Base-by-base conservation (phyloP, 148 eudicot species). In the Fallopia convolvulus region DNA sequence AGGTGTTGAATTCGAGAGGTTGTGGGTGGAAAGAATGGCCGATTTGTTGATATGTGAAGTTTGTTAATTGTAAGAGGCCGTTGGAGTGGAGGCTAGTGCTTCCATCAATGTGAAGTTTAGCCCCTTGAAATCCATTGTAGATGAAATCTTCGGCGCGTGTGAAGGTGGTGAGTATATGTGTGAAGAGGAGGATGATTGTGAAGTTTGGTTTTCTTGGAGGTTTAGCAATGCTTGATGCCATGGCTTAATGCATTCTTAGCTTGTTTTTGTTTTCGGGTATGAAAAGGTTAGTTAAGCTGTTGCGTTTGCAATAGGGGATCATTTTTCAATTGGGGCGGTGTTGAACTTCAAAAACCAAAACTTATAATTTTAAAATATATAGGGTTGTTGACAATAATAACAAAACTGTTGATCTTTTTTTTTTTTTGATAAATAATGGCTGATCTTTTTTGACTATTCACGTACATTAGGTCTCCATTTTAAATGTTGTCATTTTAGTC, bases 1-100 rank as follows among this genome's bases (percentile, higher is more conserved):
- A 74, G 5, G 30, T 32, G 14, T 75, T 32, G 48, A 75, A 41
- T 20, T 80, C 82, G 49, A 86, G 77, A 17, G 44, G 73, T n/a
- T 82, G 15, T 8, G 79, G 8, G 72, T 77, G 80, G 14, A 86
- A 86, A 53, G 83, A 87, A 65, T 88, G 91, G 13, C 91, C 91
- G 33, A 70, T 78, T 18, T 66, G 7, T 48, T 75, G 68, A 8
- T 0, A 18, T 15, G 77, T 75, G 0, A 76, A 72, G 78, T 88
- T 84, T 63, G 90, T 85, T 30, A 88, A 56, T n/a, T 71, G 68
- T 2, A 88, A 79, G 32, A 85, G 42, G 26, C 81, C 87, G 40
- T 56, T 56, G 46, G 74, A 78, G 8, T 36, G 42, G 42, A 72
- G 63, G n/a, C 58, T 20, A 12, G 42, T 41, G 42, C n/a, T 8